Percentiles rank a stretch among this genome's conserved stretches.
Evolutionary conservation across 2,329 filamentous ascomycete genomes (phyloP).

Genomic region (Xylaria sp.): DNA sequence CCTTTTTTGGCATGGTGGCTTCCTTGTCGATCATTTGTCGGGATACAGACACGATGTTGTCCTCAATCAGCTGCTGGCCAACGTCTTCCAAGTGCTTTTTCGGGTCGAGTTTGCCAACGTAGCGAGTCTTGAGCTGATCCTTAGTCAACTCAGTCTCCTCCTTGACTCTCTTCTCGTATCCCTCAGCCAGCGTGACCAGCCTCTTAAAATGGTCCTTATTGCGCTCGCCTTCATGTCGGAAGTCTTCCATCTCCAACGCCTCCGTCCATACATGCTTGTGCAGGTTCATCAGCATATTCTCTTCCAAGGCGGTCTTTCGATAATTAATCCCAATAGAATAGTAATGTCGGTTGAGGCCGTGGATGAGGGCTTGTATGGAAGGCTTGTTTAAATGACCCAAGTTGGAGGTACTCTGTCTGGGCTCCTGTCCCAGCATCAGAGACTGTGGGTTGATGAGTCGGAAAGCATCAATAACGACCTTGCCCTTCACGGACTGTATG

Average conservation of each 20-base stretch:
- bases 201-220: slow-evolving; percentile 90
- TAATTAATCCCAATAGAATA: slow-evolving; percentile 99
- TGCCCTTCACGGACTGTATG: slow-evolving; percentile 99
- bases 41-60: slow-evolving; percentile 98
- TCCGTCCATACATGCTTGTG: slow-evolving; percentile 99
- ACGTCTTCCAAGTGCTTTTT: slow-evolving; percentile 99
- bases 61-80: slow-evolving; percentile 94
- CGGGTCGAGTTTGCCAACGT: slow-evolving; percentile 97
- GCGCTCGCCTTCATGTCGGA: slow-evolving; percentile 79
- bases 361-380: slow-evolving; percentile 98
- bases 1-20: slow-evolving; percentile 83
- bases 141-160: slow-evolving; percentile 97
- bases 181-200: slow-evolving; percentile 87
- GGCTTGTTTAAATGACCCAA: slow-evolving; percentile 98
- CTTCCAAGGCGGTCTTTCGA: slow-evolving; percentile 93
- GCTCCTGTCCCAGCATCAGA: slow-evolving; percentile 96
- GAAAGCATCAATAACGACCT: slow-evolving; percentile 99
- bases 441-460: slow-evolving; percentile 97
- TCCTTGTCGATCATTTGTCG: slow-evolving; percentile 99
- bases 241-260: slow-evolving; percentile 95
- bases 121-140: slow-evolving; percentile 97
- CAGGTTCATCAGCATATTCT: slow-evolving; percentile 99
- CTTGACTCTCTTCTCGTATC: slow-evolving; percentile 98
- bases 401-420: slow-evolving; percentile 96
- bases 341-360: slow-evolving; percentile 97